Percentiles rank a stretch among this genome's conserved stretches.
Evolutionary conservation across 176 grass and related monocot species (phyloP).

Genomic region (Rhynchospora pubera): DNA sequence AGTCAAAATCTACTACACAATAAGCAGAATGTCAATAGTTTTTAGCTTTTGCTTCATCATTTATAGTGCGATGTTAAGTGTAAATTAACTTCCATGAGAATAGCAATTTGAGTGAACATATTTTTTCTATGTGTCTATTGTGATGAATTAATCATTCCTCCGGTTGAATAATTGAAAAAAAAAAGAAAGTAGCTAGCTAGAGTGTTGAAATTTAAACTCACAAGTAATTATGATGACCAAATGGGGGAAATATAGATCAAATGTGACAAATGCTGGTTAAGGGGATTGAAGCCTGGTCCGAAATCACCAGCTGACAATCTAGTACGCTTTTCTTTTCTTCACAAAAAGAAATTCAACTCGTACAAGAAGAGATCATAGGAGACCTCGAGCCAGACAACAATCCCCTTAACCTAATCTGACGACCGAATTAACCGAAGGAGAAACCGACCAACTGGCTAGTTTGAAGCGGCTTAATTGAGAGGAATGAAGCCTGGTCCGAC

Average conservation of each 20-base stretch:
- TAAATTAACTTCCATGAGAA: background rate
- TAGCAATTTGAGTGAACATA: background rate
- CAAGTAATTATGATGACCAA: background rate
- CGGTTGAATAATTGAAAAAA: background rate
- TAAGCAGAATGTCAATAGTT: background rate
- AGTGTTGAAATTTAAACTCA: background rate
- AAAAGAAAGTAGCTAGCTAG: background rate
- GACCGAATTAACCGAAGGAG: background rate
- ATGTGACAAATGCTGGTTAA: slow-evolving; percentile 37
- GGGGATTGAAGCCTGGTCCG: slow-evolving; percentile 82
- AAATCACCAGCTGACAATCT: slow-evolving; percentile 28
- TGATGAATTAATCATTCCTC: background rate
- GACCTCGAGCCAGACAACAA: slow-evolving; percentile 90
- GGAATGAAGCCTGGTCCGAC: slow-evolving; percentile 99
- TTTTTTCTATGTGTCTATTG: background rate
- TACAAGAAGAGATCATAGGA: slow-evolving; percentile 19
- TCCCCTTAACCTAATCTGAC: slow-evolving; percentile 49
- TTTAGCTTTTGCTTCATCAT: too few species aligned
- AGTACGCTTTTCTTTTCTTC: background rate
- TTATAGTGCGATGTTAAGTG: too few species aligned
- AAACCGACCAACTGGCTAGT: background rate
- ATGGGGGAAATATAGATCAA: background rate
- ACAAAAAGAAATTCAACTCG: background rate
- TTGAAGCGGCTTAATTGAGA: slow-evolving; percentile 48
- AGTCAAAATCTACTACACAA: background rate